phyloP scores from a whole-genome alignment of 139 green algal genomes.

The Desmodesmus armatus region DNA sequence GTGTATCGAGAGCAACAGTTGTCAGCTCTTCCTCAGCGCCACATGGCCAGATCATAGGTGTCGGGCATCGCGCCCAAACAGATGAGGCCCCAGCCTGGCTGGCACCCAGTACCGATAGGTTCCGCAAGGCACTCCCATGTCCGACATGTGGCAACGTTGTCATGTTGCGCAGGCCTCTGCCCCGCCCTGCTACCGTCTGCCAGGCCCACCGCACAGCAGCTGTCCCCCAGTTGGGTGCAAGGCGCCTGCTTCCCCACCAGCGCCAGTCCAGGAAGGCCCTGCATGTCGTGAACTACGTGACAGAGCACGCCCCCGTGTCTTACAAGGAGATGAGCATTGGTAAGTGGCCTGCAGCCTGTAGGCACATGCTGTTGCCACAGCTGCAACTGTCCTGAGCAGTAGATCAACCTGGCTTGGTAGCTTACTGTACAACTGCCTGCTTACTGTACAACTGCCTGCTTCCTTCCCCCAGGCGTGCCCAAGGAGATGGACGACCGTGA shows the following conservation, averaged over 20 bases:
- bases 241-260: neutral
- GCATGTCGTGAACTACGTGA: constrained; percentile 45
- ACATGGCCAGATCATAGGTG: no score
- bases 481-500: constrained; percentile 75
- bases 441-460: no score
- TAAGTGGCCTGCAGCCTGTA: no score
- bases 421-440: no score
- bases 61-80: no score
- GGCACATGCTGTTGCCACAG: neutral
- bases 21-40: no score
- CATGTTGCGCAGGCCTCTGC: neutral
- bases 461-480: constrained; percentile 71
- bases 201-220: neutral
- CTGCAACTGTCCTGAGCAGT: no score
- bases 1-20: no score
- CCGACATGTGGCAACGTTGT: no score
- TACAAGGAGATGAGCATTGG: constrained; percentile 39
- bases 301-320: constrained; percentile 30
- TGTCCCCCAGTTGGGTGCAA: neutral
- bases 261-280: neutral
- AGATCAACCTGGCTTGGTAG: neutral
- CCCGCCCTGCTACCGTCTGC: neutral
- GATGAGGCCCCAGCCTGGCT: no score
- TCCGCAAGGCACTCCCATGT: no score
- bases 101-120: no score